Base-by-base conservation (phyloP, 257 asterid genomes). In the Misopates orontium region DNA sequence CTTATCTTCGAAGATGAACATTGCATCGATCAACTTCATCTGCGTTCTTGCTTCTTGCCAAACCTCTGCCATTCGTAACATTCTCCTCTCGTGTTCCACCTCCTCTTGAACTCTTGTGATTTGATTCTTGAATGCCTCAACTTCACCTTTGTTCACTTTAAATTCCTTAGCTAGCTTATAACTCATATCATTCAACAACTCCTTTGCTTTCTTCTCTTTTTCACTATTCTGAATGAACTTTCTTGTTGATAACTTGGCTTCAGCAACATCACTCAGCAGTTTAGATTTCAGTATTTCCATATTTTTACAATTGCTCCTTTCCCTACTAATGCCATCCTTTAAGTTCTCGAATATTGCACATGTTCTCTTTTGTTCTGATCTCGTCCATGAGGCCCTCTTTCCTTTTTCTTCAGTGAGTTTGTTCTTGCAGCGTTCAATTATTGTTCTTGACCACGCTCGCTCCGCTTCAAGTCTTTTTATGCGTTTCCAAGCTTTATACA, bases 1-100 rank as follows among this genome's bases (percentile, higher is more conserved):
- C 56, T 82, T 84, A 23, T 82, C 73, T 77, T 87, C 89, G 48
- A 80, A 69, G 17, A 80, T 52, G 59, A 84, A 51, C 42, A 74
- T 80, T 0, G 87, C 95, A 70, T 87, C 83, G 24, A 62, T 66
- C 40, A 87, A 28, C 79, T 79, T 84, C 86, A 73, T 77, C 36
- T 79, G 87, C 20, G 79, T 77, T 0, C 73, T 79, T 51, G 82
- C 91, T 68, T 84, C 91, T 6, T 80, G 76, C 95, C 83, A 80
- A 61, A 79, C 82, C 83, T 83, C 91, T 19, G 83, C 77, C 36
- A 82, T 1, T 51, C 81, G 89, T 67, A 72, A 68, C 83, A 87
- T 77, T 49, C 28, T 77, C 51, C 87, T 79, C 69, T 82, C 86
- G 45, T 80, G 69, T 23, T 73, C 89, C 39, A 74, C 77, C 52